Percentiles rank a stretch among this genome's conserved stretches.
These are phyloP conservation scores for Coemansia sp. DNA, from an alignment of 192 early-diverging fungal species.

Conservation along the genomic window DNA sequence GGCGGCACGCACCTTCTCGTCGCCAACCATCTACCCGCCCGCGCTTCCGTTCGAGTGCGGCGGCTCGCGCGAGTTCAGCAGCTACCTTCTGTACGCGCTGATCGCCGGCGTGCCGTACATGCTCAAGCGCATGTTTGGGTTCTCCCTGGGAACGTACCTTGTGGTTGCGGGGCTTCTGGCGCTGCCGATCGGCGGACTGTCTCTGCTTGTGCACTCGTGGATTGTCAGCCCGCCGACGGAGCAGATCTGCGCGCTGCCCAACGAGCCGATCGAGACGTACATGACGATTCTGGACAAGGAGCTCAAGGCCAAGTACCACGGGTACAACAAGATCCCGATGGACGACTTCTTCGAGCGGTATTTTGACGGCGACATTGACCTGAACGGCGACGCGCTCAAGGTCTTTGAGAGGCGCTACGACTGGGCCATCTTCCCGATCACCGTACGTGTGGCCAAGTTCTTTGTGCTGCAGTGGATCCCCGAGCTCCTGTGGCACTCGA, in stretches of 20 bases:
- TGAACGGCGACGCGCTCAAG: slow-evolving; percentile 82
- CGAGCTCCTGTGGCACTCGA: slow-evolving; percentile 94
- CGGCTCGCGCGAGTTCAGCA: slow-evolving; percentile 80
- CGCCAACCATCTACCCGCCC: slow-evolving; percentile 42
- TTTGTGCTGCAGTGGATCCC: slow-evolving; percentile 96
- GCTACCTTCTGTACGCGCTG: slow-evolving; percentile 61
- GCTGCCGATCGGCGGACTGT: slow-evolving; percentile 72
- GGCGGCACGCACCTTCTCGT: slow-evolving; percentile 30
- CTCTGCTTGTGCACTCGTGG: slow-evolving; percentile 67
- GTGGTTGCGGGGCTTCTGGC: slow-evolving; percentile 62
- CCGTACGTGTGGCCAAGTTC: slow-evolving; percentile 82
- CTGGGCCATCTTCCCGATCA: slow-evolving; percentile 89
- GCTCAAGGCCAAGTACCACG: slow-evolving; percentile 71
- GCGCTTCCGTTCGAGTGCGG: slow-evolving; percentile 76
- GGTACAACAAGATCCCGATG: slow-evolving; percentile 90
- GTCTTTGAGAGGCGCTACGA: slow-evolving; percentile 91
- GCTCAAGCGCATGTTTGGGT: slow-evolving; percentile 63
- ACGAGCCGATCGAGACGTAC: slow-evolving; percentile 82
- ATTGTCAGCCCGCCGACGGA: slow-evolving; percentile 60
- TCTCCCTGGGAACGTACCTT: slow-evolving; percentile 61
- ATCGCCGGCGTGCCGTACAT: slow-evolving; percentile 66
- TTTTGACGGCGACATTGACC: slow-evolving; percentile 94
- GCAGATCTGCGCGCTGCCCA: slow-evolving; percentile 73
- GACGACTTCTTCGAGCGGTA: slow-evolving; percentile 97
- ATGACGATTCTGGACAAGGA: slow-evolving; percentile 81